phyloP scores from a whole-genome alignment of 768 basidiomycete genomes.

The Boletus sensibilis region DNA sequence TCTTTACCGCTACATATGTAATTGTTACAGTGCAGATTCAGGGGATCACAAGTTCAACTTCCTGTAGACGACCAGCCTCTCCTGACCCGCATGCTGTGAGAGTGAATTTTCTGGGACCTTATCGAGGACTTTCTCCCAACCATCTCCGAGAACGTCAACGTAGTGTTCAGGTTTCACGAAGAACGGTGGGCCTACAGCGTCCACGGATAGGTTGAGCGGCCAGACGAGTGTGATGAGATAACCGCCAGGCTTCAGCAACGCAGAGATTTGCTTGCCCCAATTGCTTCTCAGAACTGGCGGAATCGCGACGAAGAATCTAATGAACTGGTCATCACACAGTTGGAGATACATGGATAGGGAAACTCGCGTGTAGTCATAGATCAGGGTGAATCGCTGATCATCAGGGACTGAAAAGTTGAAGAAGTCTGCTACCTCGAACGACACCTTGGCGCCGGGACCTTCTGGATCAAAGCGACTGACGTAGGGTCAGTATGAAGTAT shows the following conservation, averaged over 20 bases:
- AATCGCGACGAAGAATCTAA: conserved; percentile 63
- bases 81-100: conserved; percentile 44
- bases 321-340: not conserved
- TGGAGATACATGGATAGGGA: not conserved
- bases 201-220: conserved; percentile 48
- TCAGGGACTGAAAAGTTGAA: conserved; percentile 18
- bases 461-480: conserved; percentile 2
- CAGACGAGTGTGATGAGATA: conserved; percentile 59
- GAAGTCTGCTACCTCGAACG: conserved; percentile 22
- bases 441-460: not conserved
- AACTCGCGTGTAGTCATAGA: conserved; percentile 18
- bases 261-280: conserved; percentile 59
- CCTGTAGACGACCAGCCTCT: conserved; percentile 46
- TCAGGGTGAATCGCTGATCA: conserved; percentile 14
- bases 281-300: conserved; percentile 48
- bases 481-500: not conserved
- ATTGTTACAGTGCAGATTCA: not conserved
- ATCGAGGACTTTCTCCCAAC: conserved; percentile 56
- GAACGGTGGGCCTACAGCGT: conserved; percentile 61
- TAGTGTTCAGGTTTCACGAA: conserved; percentile 60
- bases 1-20: too few species aligned
- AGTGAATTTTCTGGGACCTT: conserved; percentile 47
- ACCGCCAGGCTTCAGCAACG: conserved; percentile 59
- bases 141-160: conserved; percentile 44
- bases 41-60: not conserved